Base-by-base conservation (phyloP, 225 moss, liverwort and hornwort species). In the Antitrichia curtipendula region DNA sequence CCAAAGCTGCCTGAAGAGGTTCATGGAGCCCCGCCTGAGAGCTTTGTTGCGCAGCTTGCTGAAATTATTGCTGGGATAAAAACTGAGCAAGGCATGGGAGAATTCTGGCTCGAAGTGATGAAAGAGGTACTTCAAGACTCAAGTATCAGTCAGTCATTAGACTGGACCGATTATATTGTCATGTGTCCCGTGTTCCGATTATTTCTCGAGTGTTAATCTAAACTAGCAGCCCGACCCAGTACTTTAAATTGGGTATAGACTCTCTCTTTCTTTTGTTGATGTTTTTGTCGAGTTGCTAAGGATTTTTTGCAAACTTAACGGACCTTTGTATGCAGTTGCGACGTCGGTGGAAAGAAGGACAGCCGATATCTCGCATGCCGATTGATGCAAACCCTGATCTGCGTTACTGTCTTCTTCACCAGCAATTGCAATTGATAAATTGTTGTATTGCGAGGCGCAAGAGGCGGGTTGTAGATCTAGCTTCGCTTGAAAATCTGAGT, bases 361-460 rank as follows among this genome's bases (percentile, higher is more conserved):
- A 93, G 89, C 95, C 96, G 38, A 95, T 98, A 89, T 92, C 98
- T n/a, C 96, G 96, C 81, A 94, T 98, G 93, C 95, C 96, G 80
- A 88, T 96, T 80, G 98, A 98, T 79, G 88, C 91, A 72, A 95
- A 87, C 85, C 98, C 98, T 68, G 96, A 98, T 87, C 92, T 98
- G 75, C 96, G 95, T 68, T 98, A 95, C 81, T 98, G 98, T 88
- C 91, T 96, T 45, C 90, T 98, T 87, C 98, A 96, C 82, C 98
- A 98, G 89, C 98, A 96, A 84, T 88, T 98, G 85, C 98, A 98
- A 88, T 83, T 98, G 61, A 95, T 98, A 72, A 98, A 98, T 88
- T 96, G 96, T 88, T 98, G 98, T 87, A 96, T 95, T 85, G 96
- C 98, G 54, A 96, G 98, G 91, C 95, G 95, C 85, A 94, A 96